phyloP scores from a whole-genome alignment of 208 protist genomes.

The Zelonia costaricensis region DNA sequence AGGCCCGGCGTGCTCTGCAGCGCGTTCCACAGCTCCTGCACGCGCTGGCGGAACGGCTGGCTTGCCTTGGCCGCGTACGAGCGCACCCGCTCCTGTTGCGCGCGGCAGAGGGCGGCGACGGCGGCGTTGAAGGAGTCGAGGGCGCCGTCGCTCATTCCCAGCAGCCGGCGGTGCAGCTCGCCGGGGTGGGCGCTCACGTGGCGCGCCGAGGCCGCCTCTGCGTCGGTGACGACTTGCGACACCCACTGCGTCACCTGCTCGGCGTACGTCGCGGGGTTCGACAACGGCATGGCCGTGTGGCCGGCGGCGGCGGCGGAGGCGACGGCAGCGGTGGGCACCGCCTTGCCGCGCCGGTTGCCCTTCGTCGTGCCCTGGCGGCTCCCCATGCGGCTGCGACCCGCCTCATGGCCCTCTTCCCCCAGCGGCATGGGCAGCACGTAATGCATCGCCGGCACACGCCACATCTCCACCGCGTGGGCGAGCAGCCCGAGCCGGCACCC shows the following conservation, averaged over 20 bases:
- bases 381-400: conserved; percentile 1
- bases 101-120: conserved; percentile 36
- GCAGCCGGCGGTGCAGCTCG: conserved; percentile 46
- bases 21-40: conserved; percentile 64
- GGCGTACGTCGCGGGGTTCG: conserved; percentile 40
- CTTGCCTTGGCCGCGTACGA: conserved; percentile 51
- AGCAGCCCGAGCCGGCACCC: conserved; percentile 62
- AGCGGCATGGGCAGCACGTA: conserved; percentile 35
- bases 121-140: conserved; percentile 36
- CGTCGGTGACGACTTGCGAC: conserved; percentile 29
- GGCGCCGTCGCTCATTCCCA: conserved; percentile 46
- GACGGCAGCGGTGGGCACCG: conserved; percentile 1
- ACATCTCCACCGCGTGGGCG: conserved; percentile 61
- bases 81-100: conserved; percentile 42
- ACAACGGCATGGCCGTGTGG: conserved; percentile 28
- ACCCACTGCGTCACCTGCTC: conserved; percentile 48
- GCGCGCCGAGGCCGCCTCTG: conserved; percentile 24
- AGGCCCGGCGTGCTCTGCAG: conserved; percentile 53
- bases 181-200: conserved; percentile 50
- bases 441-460: conserved; percentile 56
- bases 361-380: conserved; percentile 11
- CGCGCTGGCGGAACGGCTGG: conserved; percentile 49
- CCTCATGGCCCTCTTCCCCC: conserved; percentile 7
- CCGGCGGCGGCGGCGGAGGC: conserved; percentile 8
- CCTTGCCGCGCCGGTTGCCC: conserved; percentile 1